Conservation (phyloP, 148 eudicot genomes). For the Camellia granthamiana region DNA sequence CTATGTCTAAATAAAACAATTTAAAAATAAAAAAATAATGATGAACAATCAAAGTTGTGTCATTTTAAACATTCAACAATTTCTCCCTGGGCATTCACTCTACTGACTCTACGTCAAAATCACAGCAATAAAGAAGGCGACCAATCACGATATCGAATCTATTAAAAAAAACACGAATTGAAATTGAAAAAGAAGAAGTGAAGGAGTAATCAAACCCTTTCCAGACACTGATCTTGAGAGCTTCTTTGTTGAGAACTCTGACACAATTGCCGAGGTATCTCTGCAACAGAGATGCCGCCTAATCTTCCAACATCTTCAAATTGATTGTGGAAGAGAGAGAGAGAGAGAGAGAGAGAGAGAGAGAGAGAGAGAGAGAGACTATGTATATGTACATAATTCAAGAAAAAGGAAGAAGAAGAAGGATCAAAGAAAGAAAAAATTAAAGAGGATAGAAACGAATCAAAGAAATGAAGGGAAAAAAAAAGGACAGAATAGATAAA, state of each 20-base stretch:
- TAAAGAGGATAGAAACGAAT: too few relatives aligned
- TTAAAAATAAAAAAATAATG: too few relatives aligned
- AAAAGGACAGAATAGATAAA: too few relatives aligned
- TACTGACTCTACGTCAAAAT: not conserved
- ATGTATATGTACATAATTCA: not conserved
- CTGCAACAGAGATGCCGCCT: slow-evolving; percentile 82
- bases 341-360: too few relatives aligned
- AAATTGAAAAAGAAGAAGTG: not conserved
- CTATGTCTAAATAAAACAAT: too few relatives aligned
- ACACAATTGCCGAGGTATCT: slow-evolving; percentile 93
- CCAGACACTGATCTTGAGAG: slow-evolving; percentile 97
- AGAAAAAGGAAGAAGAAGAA: too few relatives aligned
- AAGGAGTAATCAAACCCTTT: slow-evolving; percentile 45
- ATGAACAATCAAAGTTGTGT: too few relatives aligned
- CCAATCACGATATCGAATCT: not conserved
- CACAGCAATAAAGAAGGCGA: not conserved
- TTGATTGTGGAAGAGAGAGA: not conserved
- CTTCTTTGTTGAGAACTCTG: slow-evolving; percentile 83
- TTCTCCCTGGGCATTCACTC: not conserved
- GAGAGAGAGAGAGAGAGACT: not conserved
- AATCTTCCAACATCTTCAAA: slow-evolving; percentile 91
- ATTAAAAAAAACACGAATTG: not conserved
- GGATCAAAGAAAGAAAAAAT: too few relatives aligned
- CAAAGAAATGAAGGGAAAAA: too few relatives aligned
- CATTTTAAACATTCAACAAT: not conserved